phyloP scores from a whole-genome alignment of 139 green algal species.

The Parachlorella kessleri region DNA sequence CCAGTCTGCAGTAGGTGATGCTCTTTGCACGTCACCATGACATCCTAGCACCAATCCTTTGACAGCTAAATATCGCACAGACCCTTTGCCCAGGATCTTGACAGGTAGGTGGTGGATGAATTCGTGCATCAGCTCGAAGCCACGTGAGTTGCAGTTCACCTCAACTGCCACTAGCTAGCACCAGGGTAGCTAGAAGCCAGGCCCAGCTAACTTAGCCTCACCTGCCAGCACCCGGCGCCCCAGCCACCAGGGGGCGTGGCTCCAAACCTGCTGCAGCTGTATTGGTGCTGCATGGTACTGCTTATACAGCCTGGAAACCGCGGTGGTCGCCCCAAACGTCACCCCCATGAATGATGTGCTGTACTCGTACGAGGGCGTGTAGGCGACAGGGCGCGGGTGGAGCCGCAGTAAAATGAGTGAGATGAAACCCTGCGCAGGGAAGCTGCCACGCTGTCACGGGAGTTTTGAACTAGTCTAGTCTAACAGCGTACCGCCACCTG shows the following conservation, averaged over 20 bases:
- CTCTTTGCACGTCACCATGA: too few species aligned
- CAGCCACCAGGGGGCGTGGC: neutral
- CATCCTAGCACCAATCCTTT: too few species aligned
- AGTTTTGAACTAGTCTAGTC: too few species aligned
- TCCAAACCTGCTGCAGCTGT: neutral
- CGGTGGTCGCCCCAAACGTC: constrained; percentile 6
- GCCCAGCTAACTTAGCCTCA: neutral
- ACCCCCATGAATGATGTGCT: constrained; percentile 27
- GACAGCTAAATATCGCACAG: neutral
- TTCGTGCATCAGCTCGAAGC: neutral
- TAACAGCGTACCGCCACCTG: too few species aligned
- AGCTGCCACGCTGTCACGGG: too few species aligned
- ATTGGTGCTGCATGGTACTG: neutral
- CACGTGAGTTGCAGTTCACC: too few species aligned
- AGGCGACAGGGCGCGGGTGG: constrained; percentile 42
- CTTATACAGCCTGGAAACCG: neutral
- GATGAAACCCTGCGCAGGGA: neutral
- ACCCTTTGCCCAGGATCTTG: neutral
- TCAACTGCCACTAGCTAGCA: too few species aligned
- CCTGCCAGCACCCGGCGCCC: neutral
- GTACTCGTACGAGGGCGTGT: constrained; percentile 54
- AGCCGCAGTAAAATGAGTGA: constrained; percentile 48
- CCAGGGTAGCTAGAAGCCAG: neutral
- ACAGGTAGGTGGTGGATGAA: neutral
- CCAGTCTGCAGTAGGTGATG: too few species aligned